These are phyloP conservation scores for Achaetomiella virescens DNA, from an alignment of 495 filamentous ascomycete species.

Conservation along the genomic window DNA sequence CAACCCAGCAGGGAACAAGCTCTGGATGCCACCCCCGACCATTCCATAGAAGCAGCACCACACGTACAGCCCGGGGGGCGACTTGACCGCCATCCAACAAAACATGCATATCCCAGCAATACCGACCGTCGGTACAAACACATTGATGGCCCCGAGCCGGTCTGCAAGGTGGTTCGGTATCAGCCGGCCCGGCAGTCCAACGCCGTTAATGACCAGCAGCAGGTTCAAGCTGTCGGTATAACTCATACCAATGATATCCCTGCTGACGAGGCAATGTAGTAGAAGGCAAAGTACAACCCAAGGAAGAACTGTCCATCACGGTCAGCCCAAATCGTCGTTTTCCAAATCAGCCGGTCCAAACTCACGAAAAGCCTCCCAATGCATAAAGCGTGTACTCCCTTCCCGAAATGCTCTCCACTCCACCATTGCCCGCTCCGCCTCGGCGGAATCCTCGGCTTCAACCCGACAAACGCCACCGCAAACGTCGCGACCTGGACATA, in stretches of 20 bases:
- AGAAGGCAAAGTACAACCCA: slow-evolving; percentile 77
- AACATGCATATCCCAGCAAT: slow-evolving; percentile 50
- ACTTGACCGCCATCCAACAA: slow-evolving; percentile 56
- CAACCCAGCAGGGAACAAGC: slow-evolving; percentile 57
- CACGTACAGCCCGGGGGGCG: slow-evolving; percentile 46
- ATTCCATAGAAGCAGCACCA: slow-evolving; percentile 63
- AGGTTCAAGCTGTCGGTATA: slow-evolving; percentile 56
- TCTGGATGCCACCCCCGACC: slow-evolving; percentile 60
- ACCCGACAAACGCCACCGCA: slow-evolving; percentile 45
- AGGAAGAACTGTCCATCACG: slow-evolving; percentile 53
- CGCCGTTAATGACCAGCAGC: slow-evolving; percentile 69
- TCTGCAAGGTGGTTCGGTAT: slow-evolving; percentile 62
- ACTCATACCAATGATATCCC: slow-evolving; percentile 40
- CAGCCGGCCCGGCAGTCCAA: slow-evolving; percentile 58
- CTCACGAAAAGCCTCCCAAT: slow-evolving; percentile 49
- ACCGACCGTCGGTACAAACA: slow-evolving; percentile 50
- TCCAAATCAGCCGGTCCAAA: background rate
- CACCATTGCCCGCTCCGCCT: slow-evolving; percentile 57
- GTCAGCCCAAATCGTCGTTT: background rate
- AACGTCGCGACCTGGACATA: slow-evolving; percentile 62
- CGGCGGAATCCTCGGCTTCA: slow-evolving; percentile 58
- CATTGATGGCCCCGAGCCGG: slow-evolving; percentile 52
- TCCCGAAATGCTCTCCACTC: slow-evolving; percentile 66
- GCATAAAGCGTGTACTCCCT: slow-evolving; percentile 61
- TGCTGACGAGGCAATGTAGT: slow-evolving; percentile 61